Conservation (phyloP, 2,329 filamentous ascomycete genomes). For the Ramularia endophylla region DNA sequence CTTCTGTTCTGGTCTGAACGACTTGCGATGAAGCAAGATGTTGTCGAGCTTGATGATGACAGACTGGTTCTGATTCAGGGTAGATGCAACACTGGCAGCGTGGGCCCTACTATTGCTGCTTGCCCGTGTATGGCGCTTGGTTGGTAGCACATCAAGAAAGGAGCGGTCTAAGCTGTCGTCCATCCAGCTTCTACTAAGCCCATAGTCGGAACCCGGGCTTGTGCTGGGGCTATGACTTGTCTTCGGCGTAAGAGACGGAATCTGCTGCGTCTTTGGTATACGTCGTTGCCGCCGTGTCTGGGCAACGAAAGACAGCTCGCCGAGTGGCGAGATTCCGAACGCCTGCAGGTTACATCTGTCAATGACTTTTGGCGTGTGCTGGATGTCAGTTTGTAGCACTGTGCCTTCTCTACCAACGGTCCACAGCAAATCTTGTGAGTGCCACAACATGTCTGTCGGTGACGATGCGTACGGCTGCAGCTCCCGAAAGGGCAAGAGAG, state of each 20-base stretch:
- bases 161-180: conserved; percentile 55
- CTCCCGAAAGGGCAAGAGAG: conserved; percentile 57
- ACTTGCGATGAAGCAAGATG: conserved; percentile 23
- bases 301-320: conserved; percentile 50
- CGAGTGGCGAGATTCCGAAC: conserved; percentile 52
- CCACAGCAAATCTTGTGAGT: conserved; percentile 59
- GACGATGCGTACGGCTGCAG: conserved; percentile 51
- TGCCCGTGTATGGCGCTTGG: conserved; percentile 9
- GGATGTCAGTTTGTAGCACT: conserved; percentile 58
- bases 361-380: conserved; percentile 53
- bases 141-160: conserved; percentile 40
- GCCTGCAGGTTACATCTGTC: conserved; percentile 53
- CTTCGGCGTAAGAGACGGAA: conserved; percentile 9
- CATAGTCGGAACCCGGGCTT: conserved; percentile 31
- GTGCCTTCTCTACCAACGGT: conserved; percentile 56
- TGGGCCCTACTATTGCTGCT: conserved; percentile 13
- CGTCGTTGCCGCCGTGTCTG: conserved; percentile 46
- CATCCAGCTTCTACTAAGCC: conserved; percentile 38
- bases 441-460: conserved; percentile 57
- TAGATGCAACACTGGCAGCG: conserved; percentile 9
- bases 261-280: conserved; percentile 14
- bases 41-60: conserved; percentile 30
- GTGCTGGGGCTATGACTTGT: conserved; percentile 15
- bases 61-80: conserved; percentile 11
- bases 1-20: conserved; percentile 23